Percentiles rank a stretch among this genome's conserved stretches.
Evolutionary conservation across 116 monocot species (phyloP).

Genomic region (Trichopus zeylanicus): DNA sequence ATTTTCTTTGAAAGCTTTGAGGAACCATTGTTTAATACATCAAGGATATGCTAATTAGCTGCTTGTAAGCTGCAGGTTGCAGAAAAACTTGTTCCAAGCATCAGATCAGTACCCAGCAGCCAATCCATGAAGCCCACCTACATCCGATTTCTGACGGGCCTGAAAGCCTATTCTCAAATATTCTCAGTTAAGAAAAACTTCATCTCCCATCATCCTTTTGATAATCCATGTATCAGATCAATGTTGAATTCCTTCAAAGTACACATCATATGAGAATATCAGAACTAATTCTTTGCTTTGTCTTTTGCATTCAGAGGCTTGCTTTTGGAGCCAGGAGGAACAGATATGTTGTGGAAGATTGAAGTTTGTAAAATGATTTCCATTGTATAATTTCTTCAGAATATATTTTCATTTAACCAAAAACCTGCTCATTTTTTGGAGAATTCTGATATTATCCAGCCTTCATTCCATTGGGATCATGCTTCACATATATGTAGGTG

Average conservation of each 20-base stretch:
- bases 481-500: too few relatives aligned
- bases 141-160: constrained; percentile 86
- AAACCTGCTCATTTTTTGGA: too few relatives aligned
- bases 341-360: constrained; percentile 73
- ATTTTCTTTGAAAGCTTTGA: neutral
- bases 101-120: constrained; percentile 58
- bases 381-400: too few relatives aligned
- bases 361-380: constrained; percentile 1
- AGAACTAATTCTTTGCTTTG: neutral
- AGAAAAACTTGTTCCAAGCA: constrained; percentile 70
- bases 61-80: constrained; percentile 56
- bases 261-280: neutral
- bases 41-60: neutral
- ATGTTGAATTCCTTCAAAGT: neutral
- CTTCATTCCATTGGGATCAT: too few relatives aligned
- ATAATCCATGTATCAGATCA: neutral
- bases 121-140: constrained; percentile 80
- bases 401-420: too few relatives aligned
- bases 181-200: constrained; percentile 61
- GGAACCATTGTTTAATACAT: neutral
- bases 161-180: constrained; percentile 95
- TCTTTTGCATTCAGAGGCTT: constrained; percentile 52
- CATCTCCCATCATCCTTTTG: neutral
- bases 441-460: too few relatives aligned
- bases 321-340: constrained; percentile 93